A percentile compares a stretch with the other conserved stretches of the same genome.
These are phyloP conservation scores for Acer negundo DNA, from an alignment of 345 rosid species.

Conservation along the genomic window DNA sequence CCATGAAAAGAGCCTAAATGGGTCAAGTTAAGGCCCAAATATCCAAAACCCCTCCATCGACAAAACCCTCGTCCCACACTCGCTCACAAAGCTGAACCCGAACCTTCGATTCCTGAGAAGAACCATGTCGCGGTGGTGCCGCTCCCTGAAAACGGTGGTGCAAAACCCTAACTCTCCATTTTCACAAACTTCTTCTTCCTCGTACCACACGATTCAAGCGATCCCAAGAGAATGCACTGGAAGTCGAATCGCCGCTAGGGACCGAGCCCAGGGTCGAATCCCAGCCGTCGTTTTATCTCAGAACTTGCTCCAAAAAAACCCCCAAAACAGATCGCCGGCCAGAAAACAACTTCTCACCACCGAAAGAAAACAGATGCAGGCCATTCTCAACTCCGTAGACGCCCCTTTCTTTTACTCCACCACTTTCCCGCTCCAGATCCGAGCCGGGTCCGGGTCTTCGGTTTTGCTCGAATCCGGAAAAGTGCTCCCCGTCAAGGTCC, in stretches of 20 bases:
- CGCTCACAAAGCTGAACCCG: not conserved
- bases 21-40: not conserved
- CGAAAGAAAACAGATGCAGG: constrained; percentile 70
- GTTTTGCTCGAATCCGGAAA: constrained; percentile 70
- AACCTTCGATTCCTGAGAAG: not conserved
- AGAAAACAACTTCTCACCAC: constrained; percentile 70
- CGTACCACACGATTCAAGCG: constrained; percentile 76
- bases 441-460: constrained; percentile 78
- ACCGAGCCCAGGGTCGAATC: constrained; percentile 70
- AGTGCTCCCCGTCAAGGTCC: constrained; percentile 82
- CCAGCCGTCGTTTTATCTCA: constrained; percentile 80
- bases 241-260: constrained; percentile 54
- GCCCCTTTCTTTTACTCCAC: constrained; percentile 78
- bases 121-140: constrained; percentile 52
- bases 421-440: constrained; percentile 75
- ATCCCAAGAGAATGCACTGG: constrained; percentile 69
- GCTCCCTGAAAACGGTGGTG: constrained; percentile 46
- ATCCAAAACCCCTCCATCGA: not conserved
- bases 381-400: constrained; percentile 59
- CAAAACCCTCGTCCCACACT: not conserved
- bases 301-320: constrained; percentile 43
- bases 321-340: constrained; percentile 39
- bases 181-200: not conserved
- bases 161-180: constrained; percentile 17
- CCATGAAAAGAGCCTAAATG: not conserved